Evolutionary conservation across 2,329 filamentous ascomycete species (phyloP).

Genomic region (Colletotrichum sp.): DNA sequence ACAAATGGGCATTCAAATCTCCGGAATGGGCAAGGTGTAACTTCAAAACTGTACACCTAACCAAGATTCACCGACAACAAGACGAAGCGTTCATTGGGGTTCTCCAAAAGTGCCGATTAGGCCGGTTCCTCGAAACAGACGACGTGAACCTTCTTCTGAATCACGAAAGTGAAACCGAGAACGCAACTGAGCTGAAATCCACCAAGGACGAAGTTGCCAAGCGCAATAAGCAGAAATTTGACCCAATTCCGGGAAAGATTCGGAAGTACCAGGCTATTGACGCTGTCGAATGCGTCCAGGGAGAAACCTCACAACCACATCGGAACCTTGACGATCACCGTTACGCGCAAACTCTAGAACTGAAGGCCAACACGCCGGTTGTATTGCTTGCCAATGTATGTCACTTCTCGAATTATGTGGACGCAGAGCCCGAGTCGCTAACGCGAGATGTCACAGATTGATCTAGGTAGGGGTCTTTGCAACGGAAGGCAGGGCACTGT

Average conservation of each 20-base stretch:
- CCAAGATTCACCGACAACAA: slow-evolving; percentile 60
- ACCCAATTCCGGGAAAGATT: not conserved
- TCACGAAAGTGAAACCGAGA: slow-evolving; percentile 39
- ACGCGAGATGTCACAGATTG: not conserved
- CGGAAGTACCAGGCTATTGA: too few relatives aligned
- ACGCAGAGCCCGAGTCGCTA: not conserved
- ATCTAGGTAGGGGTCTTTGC: not conserved
- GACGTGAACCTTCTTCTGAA: slow-evolving; percentile 51
- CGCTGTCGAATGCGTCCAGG: too few relatives aligned
- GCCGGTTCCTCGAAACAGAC: slow-evolving; percentile 35
- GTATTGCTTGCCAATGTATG: not conserved
- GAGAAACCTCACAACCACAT: too few relatives aligned
- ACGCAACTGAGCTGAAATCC: not conserved
- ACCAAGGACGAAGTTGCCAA: not conserved
- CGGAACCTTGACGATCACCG: too few relatives aligned
- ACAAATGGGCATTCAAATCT: slow-evolving; percentile 68
- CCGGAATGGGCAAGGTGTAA: slow-evolving; percentile 57
- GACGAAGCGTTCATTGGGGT: slow-evolving; percentile 59
- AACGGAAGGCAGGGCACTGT: not conserved
- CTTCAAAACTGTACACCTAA: slow-evolving; percentile 58
- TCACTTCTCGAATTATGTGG: not conserved
- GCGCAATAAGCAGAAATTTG: not conserved
- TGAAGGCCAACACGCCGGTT: not conserved
- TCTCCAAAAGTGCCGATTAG: slow-evolving; percentile 59
- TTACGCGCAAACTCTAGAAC: too few relatives aligned